Percentiles rank a stretch among this genome's conserved stretches.
These are phyloP conservation scores for Paecilomyces formosus DNA, from an alignment of 2,329 filamentous ascomycete species.

Conservation along the genomic window DNA sequence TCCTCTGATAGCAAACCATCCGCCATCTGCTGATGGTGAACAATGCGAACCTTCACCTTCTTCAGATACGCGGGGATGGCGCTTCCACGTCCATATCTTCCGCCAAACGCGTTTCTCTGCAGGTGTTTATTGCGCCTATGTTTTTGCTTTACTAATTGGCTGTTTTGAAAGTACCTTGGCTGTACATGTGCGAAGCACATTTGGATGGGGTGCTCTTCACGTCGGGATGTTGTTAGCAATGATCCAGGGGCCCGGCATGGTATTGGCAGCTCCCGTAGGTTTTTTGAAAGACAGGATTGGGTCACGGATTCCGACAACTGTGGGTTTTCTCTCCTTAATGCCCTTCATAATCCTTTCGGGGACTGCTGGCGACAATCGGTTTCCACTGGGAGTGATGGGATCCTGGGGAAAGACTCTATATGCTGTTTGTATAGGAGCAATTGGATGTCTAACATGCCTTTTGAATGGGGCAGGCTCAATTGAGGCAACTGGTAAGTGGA, in stretches of 20 bases:
- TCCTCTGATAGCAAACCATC: not conserved
- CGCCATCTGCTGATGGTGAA: not conserved
- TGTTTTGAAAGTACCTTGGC: conserved; percentile 7
- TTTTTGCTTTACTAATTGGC: conserved; percentile 7
- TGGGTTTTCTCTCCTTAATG: not conserved
- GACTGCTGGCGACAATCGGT: not conserved
- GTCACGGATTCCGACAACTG: not conserved
- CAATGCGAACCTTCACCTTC: not conserved
- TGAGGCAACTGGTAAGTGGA: not conserved
- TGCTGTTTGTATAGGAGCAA: not conserved
- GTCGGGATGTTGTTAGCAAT: conserved; percentile 2
- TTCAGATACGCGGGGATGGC: not conserved
- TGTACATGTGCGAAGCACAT: conserved; percentile 5
- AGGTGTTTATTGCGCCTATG: conserved; percentile 4
- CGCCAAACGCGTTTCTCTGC: not conserved
- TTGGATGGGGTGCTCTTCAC: conserved; percentile 7
- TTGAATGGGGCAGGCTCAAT: not conserved
- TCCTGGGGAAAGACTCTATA: not conserved
- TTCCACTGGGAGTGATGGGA: not conserved
- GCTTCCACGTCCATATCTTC: not conserved
- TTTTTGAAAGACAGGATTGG: not conserved
- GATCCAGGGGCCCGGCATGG: not conserved
- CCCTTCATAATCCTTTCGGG: not conserved
- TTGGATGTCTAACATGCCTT: not conserved
- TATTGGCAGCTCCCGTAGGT: not conserved